Evolutionary conservation across 2,329 filamentous ascomycete species (phyloP).

Genomic region (Mariannaea sp.): DNA sequence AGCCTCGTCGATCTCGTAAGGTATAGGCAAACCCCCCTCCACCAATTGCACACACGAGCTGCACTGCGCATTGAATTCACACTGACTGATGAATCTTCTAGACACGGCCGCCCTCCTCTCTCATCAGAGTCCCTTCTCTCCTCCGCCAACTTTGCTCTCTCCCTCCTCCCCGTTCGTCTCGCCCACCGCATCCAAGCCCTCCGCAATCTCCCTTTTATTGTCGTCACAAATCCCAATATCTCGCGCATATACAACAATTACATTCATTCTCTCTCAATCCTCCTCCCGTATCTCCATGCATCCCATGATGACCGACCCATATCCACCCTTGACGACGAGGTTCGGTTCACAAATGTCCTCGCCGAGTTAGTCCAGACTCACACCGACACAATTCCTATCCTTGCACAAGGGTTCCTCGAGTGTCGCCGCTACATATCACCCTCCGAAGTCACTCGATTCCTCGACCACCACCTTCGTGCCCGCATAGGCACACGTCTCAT

Average conservation of each 20-base stretch:
- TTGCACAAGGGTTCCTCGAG: constrained; percentile 91
- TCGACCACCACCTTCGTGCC: constrained; percentile 92
- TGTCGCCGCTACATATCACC: constrained; percentile 88
- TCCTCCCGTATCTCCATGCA: constrained; percentile 77
- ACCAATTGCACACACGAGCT: not conserved
- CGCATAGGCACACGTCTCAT: constrained; percentile 93
- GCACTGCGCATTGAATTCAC: not conserved
- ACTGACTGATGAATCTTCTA: constrained; percentile 33
- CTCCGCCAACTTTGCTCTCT: constrained; percentile 95
- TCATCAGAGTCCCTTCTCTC: constrained; percentile 79
- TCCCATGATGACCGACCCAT: constrained; percentile 46
- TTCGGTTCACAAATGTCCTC: constrained; percentile 88
- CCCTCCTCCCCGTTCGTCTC: constrained; percentile 86
- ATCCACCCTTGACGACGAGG: constrained; percentile 79
- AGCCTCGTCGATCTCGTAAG: constrained; percentile 88
- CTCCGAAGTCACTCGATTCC: constrained; percentile 82
- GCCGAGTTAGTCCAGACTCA: constrained; percentile 96
- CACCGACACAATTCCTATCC: constrained; percentile 88
- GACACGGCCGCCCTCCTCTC: constrained; percentile 81
- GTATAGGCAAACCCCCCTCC: constrained; percentile 53
- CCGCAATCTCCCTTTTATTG: constrained; percentile 93
- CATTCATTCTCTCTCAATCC: constrained; percentile 85
- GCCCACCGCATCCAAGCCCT: constrained; percentile 93
- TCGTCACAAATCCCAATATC: constrained; percentile 97
- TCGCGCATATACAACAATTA: constrained; percentile 96